Base-by-base conservation (phyloP, 2,329 filamentous ascomycete genomes). In the Colletotrichum sp. region DNA sequence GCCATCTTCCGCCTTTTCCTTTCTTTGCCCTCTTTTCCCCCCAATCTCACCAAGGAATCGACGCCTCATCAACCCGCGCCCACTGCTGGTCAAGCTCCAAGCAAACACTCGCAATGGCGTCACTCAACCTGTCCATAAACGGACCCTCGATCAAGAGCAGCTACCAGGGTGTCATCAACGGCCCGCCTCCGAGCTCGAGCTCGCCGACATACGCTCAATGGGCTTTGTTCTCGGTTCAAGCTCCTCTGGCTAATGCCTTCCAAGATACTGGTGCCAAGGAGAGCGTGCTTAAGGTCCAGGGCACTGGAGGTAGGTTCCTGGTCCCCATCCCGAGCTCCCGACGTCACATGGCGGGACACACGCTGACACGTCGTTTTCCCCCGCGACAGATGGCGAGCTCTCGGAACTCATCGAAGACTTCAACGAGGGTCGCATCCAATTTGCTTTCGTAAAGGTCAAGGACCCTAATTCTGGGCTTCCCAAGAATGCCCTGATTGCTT, bases 381-480 rank as follows among this genome's bases (percentile, higher is more conserved):
- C 60, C 24, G 21, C 59, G 28, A 55, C 82, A 97, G 96, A 98
- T 87, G 97, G 97, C 78, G 96, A 99, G 85, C 89, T 99, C 77
- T 88, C 92, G 73, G 96, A 98, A 79, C 89, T 99, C 75, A 92
- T 98, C 80, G 97, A 99, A 80, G 97, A 99, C 78, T 98, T 99
- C 86, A 99, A 94, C 79, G 97, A 99, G 85, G 97, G 97, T 71
- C 94, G 96, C 81, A 94, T 99, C 79, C 97, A 99, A 86, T 99
- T 98, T 86, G 97, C 96, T 32, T 99, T 98, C 82, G 93, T 97
- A 81, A 98, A 98, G 87, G 94, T 99, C 87, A 98, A 96, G 85
- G 97, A 99, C 83, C 95, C 96, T 71, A 99, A 99, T 85, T 95
- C 94, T 4, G 88, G 88, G 26, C 91, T 99, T 18, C 96, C 96